Evolutionary conservation across 805 yeast genomes (phyloP).

Genomic region (Hanseniaspora thailandica): DNA sequence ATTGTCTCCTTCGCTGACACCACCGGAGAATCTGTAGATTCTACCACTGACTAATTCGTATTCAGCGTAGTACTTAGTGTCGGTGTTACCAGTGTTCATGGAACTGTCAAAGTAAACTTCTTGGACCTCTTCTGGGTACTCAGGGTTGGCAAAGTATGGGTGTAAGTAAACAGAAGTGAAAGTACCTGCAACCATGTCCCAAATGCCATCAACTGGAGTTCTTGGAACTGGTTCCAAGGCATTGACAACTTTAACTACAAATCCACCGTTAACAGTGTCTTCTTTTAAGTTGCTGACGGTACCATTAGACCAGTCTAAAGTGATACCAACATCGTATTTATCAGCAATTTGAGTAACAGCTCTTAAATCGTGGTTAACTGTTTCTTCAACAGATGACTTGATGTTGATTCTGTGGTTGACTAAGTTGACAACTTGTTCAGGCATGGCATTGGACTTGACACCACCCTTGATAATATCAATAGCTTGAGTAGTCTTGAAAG

Average conservation of each 20-base stretch:
- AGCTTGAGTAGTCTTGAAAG: slow-evolving; percentile 28
- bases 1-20: slow-evolving; percentile 10
- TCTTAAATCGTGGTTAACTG: slow-evolving; percentile 29
- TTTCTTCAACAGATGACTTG: slow-evolving; percentile 35
- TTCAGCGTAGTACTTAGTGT: slow-evolving; percentile 14
- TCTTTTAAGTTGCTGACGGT: slow-evolving; percentile 17
- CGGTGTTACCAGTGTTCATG: slow-evolving; percentile 16
- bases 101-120: slow-evolving; percentile 15
- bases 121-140: neutral
- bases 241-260: slow-evolving; percentile 27
- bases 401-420: slow-evolving; percentile 48
- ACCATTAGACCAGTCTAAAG: slow-evolving; percentile 25
- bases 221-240: slow-evolving; percentile 42
- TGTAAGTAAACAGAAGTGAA: slow-evolving; percentile 10
- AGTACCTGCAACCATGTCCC: slow-evolving; percentile 50
- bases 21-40: slow-evolving; percentile 16
- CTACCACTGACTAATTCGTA: slow-evolving; percentile 12
- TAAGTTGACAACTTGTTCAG: slow-evolving; percentile 39
- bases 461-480: slow-evolving; percentile 56
- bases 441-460: slow-evolving; percentile 51
- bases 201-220: slow-evolving; percentile 37
- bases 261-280: slow-evolving; percentile 32
- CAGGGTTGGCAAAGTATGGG: slow-evolving; percentile 9
- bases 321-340: slow-evolving; percentile 37
- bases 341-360: slow-evolving; percentile 34